phyloP scores from a whole-genome alignment of 352 stramenopile species.

The Thalassiosira ordinaria region DNA sequence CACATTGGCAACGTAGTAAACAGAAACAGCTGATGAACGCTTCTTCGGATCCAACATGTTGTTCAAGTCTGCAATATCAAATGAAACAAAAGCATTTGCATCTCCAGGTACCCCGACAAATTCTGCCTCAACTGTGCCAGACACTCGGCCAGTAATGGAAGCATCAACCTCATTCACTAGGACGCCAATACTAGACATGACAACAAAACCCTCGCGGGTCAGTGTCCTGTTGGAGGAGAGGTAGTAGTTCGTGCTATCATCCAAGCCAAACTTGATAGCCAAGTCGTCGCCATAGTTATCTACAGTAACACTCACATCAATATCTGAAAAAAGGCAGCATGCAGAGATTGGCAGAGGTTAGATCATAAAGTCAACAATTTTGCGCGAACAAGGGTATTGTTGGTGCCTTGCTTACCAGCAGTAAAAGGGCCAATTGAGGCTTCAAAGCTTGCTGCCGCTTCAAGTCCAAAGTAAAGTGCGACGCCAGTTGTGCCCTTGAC shows the following conservation, averaged over 20 bases:
- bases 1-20: constrained; percentile 13
- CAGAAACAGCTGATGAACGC: constrained; percentile 15
- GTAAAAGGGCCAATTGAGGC: constrained; percentile 46
- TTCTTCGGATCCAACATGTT: constrained; percentile 10
- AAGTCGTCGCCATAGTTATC: constrained; percentile 34
- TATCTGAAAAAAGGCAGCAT: too few species aligned
- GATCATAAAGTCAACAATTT: too few species aligned
- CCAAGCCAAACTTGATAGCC: constrained; percentile 34
- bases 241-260: constrained; percentile 41
- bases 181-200: neutral
- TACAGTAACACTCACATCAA: constrained; percentile 23
- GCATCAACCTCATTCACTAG: constrained; percentile 28
- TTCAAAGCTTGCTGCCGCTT: constrained; percentile 21
- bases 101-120: constrained; percentile 11
- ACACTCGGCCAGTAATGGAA: constrained; percentile 23
- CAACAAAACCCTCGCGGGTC: constrained; percentile 17
- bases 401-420: too few species aligned
- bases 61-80: constrained; percentile 24
- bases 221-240: neutral
- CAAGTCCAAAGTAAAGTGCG: constrained; percentile 23
- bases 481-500: constrained; percentile 50
- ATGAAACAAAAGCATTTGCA: constrained; percentile 15
- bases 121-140: constrained; percentile 3
- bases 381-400: too few species aligned
- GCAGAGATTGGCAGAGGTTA: too few species aligned